Conservation (phyloP, 495 filamentous ascomycete species). For the Wilcoxina mikolae region DNA sequence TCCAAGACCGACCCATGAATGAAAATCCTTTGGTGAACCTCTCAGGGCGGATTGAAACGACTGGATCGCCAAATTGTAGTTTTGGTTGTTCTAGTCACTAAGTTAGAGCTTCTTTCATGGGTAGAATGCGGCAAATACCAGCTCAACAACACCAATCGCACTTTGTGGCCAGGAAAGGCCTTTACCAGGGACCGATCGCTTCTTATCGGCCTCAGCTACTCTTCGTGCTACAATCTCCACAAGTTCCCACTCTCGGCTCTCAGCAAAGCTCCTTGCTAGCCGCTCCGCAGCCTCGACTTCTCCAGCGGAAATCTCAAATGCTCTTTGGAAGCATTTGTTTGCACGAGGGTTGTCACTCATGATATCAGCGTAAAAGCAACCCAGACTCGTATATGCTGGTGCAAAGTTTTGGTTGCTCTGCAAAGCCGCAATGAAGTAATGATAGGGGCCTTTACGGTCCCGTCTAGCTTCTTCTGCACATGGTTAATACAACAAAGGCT, state of each 20-base stretch:
- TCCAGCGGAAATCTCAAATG: conserved; percentile 78
- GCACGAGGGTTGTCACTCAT: conserved; percentile 70
- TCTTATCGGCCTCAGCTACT: conserved; percentile 82
- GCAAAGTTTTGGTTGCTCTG: conserved; percentile 81
- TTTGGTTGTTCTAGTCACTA: conserved; percentile 82
- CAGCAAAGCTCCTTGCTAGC: conserved; percentile 68
- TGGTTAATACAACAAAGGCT: not conserved
- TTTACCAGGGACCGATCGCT: conserved; percentile 73
- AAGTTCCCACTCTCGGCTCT: conserved; percentile 86
- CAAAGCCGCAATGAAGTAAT: conserved; percentile 66
- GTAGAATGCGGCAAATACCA: conserved; percentile 18
- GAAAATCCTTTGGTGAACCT: conserved; percentile 68
- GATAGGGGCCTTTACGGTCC: conserved; percentile 62
- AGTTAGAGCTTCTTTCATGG: conserved; percentile 82
- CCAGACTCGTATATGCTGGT: conserved; percentile 82
- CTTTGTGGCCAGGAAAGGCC: conserved; percentile 92
- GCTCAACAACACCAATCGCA: conserved; percentile 86
- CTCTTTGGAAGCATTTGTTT: conserved; percentile 86
- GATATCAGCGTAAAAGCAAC: conserved; percentile 91
- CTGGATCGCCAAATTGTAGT: conserved; percentile 70
- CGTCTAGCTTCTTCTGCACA: conserved; percentile 36
- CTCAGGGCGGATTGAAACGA: conserved; percentile 86
- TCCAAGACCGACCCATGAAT: conserved; percentile 89
- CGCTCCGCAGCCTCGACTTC: conserved; percentile 82
- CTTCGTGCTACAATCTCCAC: conserved; percentile 85